These are phyloP conservation scores for Phascolomyces articulosus DNA, from an alignment of 371 early-diverging fungal species.

Conservation along the genomic window DNA sequence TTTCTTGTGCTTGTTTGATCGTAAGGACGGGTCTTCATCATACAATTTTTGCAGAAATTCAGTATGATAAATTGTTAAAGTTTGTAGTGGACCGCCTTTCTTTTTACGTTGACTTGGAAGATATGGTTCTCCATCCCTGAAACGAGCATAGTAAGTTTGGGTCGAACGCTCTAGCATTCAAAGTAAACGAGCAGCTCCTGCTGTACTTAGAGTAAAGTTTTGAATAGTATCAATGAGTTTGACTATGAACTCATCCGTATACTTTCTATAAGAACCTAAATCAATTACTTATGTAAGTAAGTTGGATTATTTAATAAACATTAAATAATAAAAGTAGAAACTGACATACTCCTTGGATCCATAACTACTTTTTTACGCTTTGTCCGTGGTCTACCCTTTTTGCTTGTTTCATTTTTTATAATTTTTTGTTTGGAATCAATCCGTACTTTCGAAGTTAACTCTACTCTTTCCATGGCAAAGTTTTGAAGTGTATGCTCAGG, in stretches of 20 bases:
- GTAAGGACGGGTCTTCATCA: slow-evolving; percentile 4
- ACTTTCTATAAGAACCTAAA: neutral
- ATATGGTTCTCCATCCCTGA: neutral
- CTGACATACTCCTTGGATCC: too few species aligned
- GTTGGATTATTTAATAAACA: too few species aligned
- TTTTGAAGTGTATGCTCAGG: too few species aligned
- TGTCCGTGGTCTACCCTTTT: too few species aligned
- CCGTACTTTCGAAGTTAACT: too few species aligned
- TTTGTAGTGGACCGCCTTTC: neutral
- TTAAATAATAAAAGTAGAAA: too few species aligned
- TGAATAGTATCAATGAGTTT: neutral
- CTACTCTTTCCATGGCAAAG: too few species aligned
- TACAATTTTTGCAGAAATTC: neutral
- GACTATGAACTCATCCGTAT: neutral
- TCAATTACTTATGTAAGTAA: too few species aligned
- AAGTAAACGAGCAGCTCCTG: neutral
- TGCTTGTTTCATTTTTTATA: too few species aligned
- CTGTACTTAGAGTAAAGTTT: neutral
- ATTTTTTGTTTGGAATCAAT: too few species aligned
- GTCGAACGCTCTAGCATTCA: neutral
- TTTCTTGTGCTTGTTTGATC: slow-evolving; percentile 9
- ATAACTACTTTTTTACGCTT: too few species aligned
- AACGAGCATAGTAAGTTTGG: neutral
- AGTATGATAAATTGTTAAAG: neutral
- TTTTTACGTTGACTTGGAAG: neutral